A percentile compares a stretch with the other conserved stretches of the same genome.
Conservation (phyloP, 441 rosid species). For the Bocquillonia castaneifolia region DNA sequence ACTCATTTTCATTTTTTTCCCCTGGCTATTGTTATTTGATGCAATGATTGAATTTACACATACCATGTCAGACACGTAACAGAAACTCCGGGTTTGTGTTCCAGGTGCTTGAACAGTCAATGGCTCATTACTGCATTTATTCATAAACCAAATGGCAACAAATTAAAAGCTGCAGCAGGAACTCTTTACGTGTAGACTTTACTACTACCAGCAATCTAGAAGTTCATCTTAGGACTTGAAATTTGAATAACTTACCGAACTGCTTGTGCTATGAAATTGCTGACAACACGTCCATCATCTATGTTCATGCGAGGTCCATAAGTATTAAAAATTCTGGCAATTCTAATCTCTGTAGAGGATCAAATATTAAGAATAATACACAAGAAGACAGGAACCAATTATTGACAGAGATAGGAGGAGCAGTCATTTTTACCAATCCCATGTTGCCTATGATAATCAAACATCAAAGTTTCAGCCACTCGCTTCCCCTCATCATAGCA, state of each 20-base stretch:
- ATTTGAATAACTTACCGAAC: conserved; percentile 46
- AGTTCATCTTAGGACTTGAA: background rate
- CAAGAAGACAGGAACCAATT: background rate
- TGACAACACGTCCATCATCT: conserved; percentile 98
- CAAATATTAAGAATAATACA: conserved; percentile 12
- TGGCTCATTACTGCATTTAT: conserved; percentile 59
- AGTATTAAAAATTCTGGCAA: conserved; percentile 97
- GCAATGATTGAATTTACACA: conserved; percentile 8
- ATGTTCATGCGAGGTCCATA: conserved; percentile 98
- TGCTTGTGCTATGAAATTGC: conserved; percentile 98
- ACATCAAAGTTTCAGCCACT: conserved; percentile 96
- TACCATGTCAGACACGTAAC: conserved; percentile 98
- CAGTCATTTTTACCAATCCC: conserved; percentile 58
- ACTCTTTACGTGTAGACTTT: background rate
- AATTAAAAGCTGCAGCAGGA: background rate
- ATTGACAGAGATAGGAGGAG: background rate
- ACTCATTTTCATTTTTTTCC: background rate
- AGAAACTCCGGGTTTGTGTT: conserved; percentile 95
- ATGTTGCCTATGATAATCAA: conserved; percentile 98
- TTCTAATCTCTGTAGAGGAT: conserved; percentile 55
- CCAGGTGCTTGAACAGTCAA: conserved; percentile 92
- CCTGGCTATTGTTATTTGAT: background rate
- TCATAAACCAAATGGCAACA: background rate
- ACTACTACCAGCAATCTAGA: background rate
- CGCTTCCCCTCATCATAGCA: conserved; percentile 98